Percentiles rank a stretch among this genome's conserved stretches.
These are phyloP conservation scores for Suzukiozyma palmioleophila DNA, from an alignment of 1,139 yeast genomes.

Conservation along the genomic window DNA sequence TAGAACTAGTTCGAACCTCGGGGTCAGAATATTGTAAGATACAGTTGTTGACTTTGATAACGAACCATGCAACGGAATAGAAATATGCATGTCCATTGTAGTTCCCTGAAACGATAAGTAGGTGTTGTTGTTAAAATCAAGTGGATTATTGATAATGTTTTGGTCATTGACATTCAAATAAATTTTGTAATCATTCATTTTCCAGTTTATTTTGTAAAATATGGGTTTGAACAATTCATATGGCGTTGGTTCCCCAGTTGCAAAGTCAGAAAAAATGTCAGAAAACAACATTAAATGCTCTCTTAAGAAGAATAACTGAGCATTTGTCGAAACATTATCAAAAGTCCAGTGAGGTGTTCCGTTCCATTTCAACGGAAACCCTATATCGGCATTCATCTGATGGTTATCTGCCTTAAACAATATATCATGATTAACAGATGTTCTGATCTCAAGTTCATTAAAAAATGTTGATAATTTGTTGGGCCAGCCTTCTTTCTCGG, in stretches of 20 bases:
- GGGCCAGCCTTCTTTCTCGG: slow-evolving; percentile 51
- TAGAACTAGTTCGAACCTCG: slow-evolving; percentile 56
- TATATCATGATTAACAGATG: slow-evolving; percentile 88
- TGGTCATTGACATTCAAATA: slow-evolving; percentile 79
- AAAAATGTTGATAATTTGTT: slow-evolving; percentile 50
- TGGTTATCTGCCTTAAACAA: slow-evolving; percentile 63
- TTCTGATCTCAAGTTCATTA: slow-evolving; percentile 57
- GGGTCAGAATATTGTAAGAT: slow-evolving; percentile 51
- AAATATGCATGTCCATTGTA: slow-evolving; percentile 40
- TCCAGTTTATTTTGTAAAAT: slow-evolving; percentile 60
- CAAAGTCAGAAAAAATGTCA: slow-evolving; percentile 74
- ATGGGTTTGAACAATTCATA: slow-evolving; percentile 77
- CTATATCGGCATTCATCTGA: slow-evolving; percentile 49
- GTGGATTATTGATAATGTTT: slow-evolving; percentile 83
- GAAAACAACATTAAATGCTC: slow-evolving; percentile 78
- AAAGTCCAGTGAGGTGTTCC: slow-evolving; percentile 69
- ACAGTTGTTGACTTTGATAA: slow-evolving; percentile 55
- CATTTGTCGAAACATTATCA: slow-evolving; percentile 46
- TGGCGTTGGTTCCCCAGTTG: slow-evolving; percentile 65
- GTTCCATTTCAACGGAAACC: slow-evolving; percentile 80
- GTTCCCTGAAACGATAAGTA: slow-evolving; percentile 73
- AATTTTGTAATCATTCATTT: slow-evolving; percentile 49
- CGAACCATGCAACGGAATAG: slow-evolving; percentile 60
- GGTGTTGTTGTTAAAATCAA: slow-evolving; percentile 76
- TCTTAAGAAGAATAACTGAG: slow-evolving; percentile 64